Percentiles rank a stretch among this genome's conserved stretches.
These are phyloP conservation scores for Lojkania enalia DNA, from an alignment of 2,329 filamentous ascomycete genomes.

Conservation along the genomic window DNA sequence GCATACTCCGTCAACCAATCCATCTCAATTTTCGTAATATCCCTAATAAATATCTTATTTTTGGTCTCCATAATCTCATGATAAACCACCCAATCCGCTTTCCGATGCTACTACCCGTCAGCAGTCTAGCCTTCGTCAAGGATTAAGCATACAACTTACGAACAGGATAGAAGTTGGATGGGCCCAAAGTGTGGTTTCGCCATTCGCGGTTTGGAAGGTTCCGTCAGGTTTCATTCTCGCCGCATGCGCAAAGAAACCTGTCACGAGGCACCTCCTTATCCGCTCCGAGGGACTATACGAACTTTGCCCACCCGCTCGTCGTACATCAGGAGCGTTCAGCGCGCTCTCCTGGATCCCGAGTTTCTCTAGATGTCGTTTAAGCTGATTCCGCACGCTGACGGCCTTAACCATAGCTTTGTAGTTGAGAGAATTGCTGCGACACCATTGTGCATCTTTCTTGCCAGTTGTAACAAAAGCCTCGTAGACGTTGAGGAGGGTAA, in stretches of 20 bases:
- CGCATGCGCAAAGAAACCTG: slow-evolving; percentile 90
- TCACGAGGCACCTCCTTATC: slow-evolving; percentile 81
- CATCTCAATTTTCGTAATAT: slow-evolving; percentile 92
- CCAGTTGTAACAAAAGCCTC: slow-evolving; percentile 83
- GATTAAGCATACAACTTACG: slow-evolving; percentile 46
- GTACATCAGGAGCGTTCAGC: slow-evolving; percentile 45
- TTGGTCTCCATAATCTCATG: slow-evolving; percentile 90
- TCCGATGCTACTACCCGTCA: slow-evolving; percentile 67
- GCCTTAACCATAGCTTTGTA: slow-evolving; percentile 82
- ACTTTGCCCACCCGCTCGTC: background rate
- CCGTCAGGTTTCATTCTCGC: slow-evolving; percentile 94
- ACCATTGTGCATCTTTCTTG: slow-evolving; percentile 82
- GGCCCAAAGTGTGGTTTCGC: slow-evolving; percentile 75
- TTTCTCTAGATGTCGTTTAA: slow-evolving; percentile 83
- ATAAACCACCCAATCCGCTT: slow-evolving; percentile 95
- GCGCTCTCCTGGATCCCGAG: slow-evolving; percentile 66
- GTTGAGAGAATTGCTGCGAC: slow-evolving; percentile 83
- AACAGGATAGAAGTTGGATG: slow-evolving; percentile 95
- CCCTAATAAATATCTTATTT: slow-evolving; percentile 85
- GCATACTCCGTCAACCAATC: slow-evolving; percentile 90
- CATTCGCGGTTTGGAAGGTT: slow-evolving; percentile 82
- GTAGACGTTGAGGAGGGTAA: slow-evolving; percentile 93
- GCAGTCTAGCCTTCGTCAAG: background rate
- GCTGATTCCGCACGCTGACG: slow-evolving; percentile 81
- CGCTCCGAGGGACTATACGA: slow-evolving; percentile 58